phyloP scores from a whole-genome alignment of 2,329 filamentous ascomycete genomes.

The Aspergillaceae sp. region DNA sequence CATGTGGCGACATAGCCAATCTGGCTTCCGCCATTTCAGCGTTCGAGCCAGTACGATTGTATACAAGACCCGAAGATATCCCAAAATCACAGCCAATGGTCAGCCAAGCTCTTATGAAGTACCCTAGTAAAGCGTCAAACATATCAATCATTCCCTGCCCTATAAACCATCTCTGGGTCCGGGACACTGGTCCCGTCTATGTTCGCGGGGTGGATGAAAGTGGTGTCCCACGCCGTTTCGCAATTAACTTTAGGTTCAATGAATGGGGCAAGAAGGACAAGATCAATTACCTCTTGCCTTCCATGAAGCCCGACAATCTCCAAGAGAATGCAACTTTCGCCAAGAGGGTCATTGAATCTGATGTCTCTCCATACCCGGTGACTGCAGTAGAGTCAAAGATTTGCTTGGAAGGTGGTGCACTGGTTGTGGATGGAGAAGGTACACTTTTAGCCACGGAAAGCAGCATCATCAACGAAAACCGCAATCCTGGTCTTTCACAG shows the following conservation, averaged over 20 bases:
- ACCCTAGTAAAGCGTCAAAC: conserved; percentile 2
- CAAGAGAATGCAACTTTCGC: conserved; percentile 12
- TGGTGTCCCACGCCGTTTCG: conserved; percentile 9
- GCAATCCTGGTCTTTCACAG: conserved; percentile 16
- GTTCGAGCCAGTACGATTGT: conserved; percentile 17
- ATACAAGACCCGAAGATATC: conserved; percentile 12
- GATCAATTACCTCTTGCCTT: conserved; percentile 8
- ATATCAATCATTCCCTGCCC: conserved; percentile 10
- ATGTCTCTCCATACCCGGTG: conserved; percentile 6
- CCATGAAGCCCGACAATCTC: conserved; percentile 6
- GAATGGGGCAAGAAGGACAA: conserved; percentile 16
- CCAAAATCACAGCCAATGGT: conserved; percentile 7
- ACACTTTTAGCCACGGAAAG: conserved; percentile 23
- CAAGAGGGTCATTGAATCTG: conserved; percentile 9
- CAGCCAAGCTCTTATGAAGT: neutral
- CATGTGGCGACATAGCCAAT: conserved; percentile 9
- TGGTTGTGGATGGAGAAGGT: conserved; percentile 23
- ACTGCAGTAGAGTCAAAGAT: conserved; percentile 10
- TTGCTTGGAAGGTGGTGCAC: conserved; percentile 18
- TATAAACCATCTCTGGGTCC: conserved; percentile 15
- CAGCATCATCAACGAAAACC: conserved; percentile 18
- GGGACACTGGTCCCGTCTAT: conserved; percentile 16
- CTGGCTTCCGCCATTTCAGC: conserved; percentile 11
- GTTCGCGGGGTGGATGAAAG: conserved; percentile 5
- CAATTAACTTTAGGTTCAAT: conserved; percentile 13